Evolutionary conservation across 2,329 filamentous ascomycete genomes (phyloP).

Genomic region (Botrytis deweyae): DNA sequence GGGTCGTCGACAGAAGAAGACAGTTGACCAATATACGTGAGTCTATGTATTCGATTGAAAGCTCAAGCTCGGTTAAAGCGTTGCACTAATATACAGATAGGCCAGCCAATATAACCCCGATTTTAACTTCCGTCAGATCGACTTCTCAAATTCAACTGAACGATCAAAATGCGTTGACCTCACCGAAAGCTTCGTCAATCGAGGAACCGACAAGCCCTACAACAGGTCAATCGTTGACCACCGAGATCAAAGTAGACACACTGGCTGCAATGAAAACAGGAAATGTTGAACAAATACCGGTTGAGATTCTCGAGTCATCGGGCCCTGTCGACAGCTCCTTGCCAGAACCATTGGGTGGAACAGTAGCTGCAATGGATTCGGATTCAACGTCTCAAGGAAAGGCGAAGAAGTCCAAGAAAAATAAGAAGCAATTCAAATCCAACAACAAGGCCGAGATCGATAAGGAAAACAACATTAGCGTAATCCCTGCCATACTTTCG

Average conservation of each 20-base stretch:
- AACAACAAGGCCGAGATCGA: not conserved
- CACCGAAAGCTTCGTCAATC: not conserved
- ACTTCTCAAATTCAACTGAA: not conserved
- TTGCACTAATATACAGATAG: slow-evolving; percentile 12
- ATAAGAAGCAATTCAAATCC: slow-evolving; percentile 19
- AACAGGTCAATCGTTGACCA: not conserved
- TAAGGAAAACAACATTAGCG: not conserved
- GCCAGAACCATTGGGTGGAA: not conserved
- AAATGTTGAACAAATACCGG: not conserved
- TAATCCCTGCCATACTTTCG: not conserved
- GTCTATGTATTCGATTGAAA: not conserved
- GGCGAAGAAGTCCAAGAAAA: slow-evolving; percentile 15
- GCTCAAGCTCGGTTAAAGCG: not conserved
- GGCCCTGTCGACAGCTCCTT: not conserved
- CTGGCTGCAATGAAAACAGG: not conserved
- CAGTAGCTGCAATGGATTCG: not conserved
- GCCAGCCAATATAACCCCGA: slow-evolving; percentile 8
- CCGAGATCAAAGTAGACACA: not conserved
- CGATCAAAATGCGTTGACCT: not conserved
- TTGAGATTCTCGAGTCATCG: not conserved
- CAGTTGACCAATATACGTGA: slow-evolving; percentile 22
- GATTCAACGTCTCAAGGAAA: slow-evolving; percentile 10
- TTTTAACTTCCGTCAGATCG: slow-evolving; percentile 7
- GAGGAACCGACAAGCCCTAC: not conserved
- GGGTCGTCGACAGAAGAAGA: slow-evolving; percentile 16